Evolutionary conservation across 148 eudicot genomes (phyloP).

Genomic region (Rhododendron kiyosumense): DNA sequence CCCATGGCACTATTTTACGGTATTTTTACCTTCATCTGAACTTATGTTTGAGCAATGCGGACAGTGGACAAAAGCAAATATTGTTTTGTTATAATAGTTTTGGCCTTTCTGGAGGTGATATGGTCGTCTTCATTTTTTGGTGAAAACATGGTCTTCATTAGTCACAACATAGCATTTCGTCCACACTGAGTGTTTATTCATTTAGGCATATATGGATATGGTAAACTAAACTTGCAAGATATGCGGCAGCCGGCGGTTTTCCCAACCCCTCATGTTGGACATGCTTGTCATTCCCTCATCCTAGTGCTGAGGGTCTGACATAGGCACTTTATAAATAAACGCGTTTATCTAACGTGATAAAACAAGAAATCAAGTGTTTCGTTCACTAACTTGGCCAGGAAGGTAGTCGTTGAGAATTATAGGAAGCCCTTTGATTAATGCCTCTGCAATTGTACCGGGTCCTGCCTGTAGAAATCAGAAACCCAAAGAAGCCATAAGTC

Average conservation of each 20-base stretch:
- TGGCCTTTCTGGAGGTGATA: neutral
- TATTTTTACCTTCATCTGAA: neutral
- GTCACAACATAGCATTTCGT: neutral
- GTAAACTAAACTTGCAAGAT: neutral
- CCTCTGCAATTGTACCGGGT: constrained; percentile 97
- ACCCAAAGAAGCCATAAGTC: neutral
- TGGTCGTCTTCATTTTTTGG: neutral
- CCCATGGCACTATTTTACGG: neutral
- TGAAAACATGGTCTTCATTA: neutral
- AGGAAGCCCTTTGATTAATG: constrained; percentile 95
- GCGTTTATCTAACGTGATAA: neutral
- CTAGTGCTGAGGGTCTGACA: neutral
- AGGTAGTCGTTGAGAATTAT: constrained; percentile 93
- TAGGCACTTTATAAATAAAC: neutral
- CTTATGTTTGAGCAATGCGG: neutral
- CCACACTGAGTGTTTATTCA: neutral
- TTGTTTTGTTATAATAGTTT: neutral
- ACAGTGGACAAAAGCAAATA: neutral
- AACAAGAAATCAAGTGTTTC: neutral
- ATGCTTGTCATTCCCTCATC: neutral
- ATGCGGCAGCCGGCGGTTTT: neutral
- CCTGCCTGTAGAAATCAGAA: constrained; percentile 64
- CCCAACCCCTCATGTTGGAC: neutral
- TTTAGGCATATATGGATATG: neutral
- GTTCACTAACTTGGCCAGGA: constrained; percentile 82